Conservation (phyloP, 331 rosid species). For the Quercus tomentella region DNA sequence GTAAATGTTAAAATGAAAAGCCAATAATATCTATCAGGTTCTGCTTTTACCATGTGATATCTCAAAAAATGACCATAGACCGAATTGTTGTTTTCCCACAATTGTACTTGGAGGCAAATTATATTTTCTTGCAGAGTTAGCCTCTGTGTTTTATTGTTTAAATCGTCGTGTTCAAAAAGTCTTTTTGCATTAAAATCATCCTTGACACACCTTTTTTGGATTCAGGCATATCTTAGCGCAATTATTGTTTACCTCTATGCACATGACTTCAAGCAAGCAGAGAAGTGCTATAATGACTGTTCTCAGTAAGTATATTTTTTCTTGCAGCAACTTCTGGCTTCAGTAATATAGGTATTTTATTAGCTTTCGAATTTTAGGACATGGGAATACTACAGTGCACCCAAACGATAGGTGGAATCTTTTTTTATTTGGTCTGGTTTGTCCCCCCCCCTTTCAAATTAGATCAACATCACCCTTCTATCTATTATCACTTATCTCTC, state of each 20-base stretch:
- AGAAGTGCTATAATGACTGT: constrained; percentile 90
- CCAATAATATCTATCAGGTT: neutral
- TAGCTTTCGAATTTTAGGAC: neutral
- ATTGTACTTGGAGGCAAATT: neutral
- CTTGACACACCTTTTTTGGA: constrained; percentile 16
- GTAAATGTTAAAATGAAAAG: neutral
- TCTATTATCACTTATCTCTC: neutral
- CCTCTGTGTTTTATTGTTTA: neutral
- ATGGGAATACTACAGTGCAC: neutral
- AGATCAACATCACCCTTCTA: too few species aligned
- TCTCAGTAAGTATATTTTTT: constrained; percentile 62
- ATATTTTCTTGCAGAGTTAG: neutral
- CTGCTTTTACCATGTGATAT: neutral
- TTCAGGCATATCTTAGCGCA: constrained; percentile 88
- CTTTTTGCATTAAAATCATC: neutral
- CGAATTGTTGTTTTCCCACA: neutral
- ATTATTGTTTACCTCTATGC: constrained; percentile 76
- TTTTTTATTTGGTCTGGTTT: neutral
- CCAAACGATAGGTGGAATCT: neutral
- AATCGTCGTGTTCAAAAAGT: neutral
- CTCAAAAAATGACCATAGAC: neutral
- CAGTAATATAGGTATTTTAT: neutral
- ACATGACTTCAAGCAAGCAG: constrained; percentile 84
- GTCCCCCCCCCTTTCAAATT: too few species aligned
- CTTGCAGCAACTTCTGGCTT: constrained; percentile 1